Conservation (phyloP, 768 basidiomycete genomes). For the Serpula lacrymans region DNA sequence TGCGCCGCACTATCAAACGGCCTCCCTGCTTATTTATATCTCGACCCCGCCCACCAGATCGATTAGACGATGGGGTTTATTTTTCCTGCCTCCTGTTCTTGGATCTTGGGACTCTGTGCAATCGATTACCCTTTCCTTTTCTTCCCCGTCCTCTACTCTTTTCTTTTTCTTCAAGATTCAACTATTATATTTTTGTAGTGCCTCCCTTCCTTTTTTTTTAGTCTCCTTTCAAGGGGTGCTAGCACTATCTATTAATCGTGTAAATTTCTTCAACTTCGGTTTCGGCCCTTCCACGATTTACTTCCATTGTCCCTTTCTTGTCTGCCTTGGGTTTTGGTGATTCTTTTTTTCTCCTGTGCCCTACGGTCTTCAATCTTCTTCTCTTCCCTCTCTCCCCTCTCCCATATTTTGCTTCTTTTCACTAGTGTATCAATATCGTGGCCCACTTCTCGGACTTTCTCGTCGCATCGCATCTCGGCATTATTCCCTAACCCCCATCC, state of each 20-base stretch:
- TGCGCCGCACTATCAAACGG: slow-evolving; percentile 14
- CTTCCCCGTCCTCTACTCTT: slow-evolving; percentile 10
- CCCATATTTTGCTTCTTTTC: not conserved
- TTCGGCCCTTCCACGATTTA: slow-evolving; percentile 4
- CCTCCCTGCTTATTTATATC: slow-evolving; percentile 31
- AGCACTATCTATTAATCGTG: slow-evolving; percentile 16
- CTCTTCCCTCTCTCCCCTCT: not conserved
- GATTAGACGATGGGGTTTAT: slow-evolving; percentile 21
- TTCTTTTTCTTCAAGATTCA: slow-evolving; percentile 16
- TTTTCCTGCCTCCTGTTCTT: slow-evolving; percentile 35
- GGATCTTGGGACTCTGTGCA: slow-evolving; percentile 36
- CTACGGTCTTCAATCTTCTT: not conserved
- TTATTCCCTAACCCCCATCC: slow-evolving; percentile 15
- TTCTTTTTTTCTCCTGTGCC: too few relatives aligned
- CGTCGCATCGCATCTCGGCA: slow-evolving; percentile 34
- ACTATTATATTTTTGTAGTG: slow-evolving; percentile 18
- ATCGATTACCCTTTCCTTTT: slow-evolving; percentile 14
- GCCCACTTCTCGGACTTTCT: slow-evolving; percentile 26
- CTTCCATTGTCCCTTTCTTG: not conserved
- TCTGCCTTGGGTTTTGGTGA: not conserved
- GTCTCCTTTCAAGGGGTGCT: slow-evolving; percentile 14
- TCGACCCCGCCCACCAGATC: slow-evolving; percentile 16
- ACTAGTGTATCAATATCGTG: slow-evolving; percentile 31
- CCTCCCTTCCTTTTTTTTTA: slow-evolving; percentile 26
- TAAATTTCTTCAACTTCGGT: slow-evolving; percentile 8